Base-by-base conservation (phyloP, 2,329 filamentous ascomycete species). In the Epichloe festucae region DNA sequence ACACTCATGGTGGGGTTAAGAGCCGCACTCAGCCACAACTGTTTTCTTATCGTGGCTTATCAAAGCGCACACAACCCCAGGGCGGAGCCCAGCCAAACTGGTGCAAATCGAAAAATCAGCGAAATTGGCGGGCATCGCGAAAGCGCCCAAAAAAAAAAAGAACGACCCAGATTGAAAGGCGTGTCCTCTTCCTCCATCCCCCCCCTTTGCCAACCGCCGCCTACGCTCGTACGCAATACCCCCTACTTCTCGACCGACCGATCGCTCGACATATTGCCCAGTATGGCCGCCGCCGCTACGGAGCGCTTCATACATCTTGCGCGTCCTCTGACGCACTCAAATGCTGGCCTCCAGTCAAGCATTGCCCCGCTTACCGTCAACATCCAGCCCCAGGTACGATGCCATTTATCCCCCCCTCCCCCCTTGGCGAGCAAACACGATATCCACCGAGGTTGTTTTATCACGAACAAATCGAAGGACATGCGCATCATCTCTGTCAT, bases 251-350 rank as follows among this genome's bases (percentile, higher is more conserved):
- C 47, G 38, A 47, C 21, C 38, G 43, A 50, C 52, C 50, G 55
- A 57, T 51, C 55, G 54, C 50, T 50, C 41, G 40, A 49, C 12
- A 54, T 50, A 53, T 58, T 68, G 70, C 73, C 71, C 79, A 89
- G 65, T 72, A 95, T 95, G 89, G 85, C 88, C 70, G 75, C 81
- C 65, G 75, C 80, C 65, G 75, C 83, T 68, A 77, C 81, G 63
- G 86, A 91, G 70, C 85, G 87, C 58, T 97, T 95, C 76, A 83
- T 97, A 65, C 93, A 98, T 71, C 85, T 98, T 60, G 85, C 91
- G 66, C 84, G 93, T 70, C 93, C 93, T 64, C 78, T 97, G 65
- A 89, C 89, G 69, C 89, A 89, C 60, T 83, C 85, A 57, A 76
- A 81, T 54, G 76, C 89, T 62, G 87, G 86, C 67, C 82, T 87